Evolutionary conservation across 192 early-diverging fungal genomes (phyloP).

Genomic region (Funneliformis geosporum): DNA sequence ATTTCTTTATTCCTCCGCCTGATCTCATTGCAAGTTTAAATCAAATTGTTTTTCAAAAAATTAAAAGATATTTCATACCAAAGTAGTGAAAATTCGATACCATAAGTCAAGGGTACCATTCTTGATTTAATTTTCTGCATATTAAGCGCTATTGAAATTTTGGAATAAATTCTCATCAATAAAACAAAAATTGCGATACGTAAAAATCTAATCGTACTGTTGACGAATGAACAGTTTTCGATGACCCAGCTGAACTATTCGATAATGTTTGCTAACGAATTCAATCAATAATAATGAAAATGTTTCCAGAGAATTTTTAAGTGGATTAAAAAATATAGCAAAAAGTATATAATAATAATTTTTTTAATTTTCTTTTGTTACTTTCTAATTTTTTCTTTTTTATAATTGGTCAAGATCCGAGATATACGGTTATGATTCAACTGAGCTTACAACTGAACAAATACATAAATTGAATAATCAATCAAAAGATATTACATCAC

Average conservation of each 20-base stretch:
- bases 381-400: neutral
- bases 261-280: conserved; percentile 42
- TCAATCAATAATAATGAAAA: conserved; percentile 48
- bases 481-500: neutral
- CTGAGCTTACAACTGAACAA: neutral
- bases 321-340: conserved; percentile 45
- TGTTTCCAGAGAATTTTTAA: conserved; percentile 48
- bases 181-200: neutral
- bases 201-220: conserved; percentile 8
- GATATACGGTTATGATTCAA: neutral
- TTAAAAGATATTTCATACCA: too few relatives aligned
- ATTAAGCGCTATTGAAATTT: too few relatives aligned
- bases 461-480: neutral
- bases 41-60: too few relatives aligned
- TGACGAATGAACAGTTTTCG: conserved; percentile 47
- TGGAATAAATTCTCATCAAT: neutral
- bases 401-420: conserved; percentile 50
- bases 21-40: too few relatives aligned
- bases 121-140: too few relatives aligned
- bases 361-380: neutral
- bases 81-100: too few relatives aligned
- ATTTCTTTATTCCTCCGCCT: too few relatives aligned
- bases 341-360: conserved; percentile 40
- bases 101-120: too few relatives aligned
- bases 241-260: conserved; percentile 44